Base-by-base conservation (phyloP, 2,329 filamentous ascomycete genomes). In the Fusarium sulawesiense region DNA sequence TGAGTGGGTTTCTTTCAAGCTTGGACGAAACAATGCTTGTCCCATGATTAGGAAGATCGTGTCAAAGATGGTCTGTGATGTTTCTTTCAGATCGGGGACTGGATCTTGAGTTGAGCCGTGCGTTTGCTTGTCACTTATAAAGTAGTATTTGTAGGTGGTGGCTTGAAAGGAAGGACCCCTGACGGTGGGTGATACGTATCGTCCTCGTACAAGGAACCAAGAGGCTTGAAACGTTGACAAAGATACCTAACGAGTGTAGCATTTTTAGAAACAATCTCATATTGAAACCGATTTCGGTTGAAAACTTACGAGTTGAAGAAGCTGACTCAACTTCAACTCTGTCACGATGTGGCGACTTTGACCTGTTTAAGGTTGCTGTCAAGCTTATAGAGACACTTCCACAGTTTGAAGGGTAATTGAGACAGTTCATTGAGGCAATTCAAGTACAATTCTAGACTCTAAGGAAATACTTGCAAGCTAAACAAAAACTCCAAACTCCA, bases 31-130 rank as follows among this genome's bases (percentile, higher is more conserved):
- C 37, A 20, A 25, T 37, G 37, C 20, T 32, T 40, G 29, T 45
- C 55, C 55, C 27, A 40, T 49, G 41, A 42, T 29, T 27, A 23
- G 47, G 34, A 42, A 29, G 41, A 54, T 45, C 41, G 25, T 40
- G 6, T 13, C 16, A n/a, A n/a, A 23, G n/a, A 61, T 32, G 25
- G 41, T 44, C 60, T 27, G 44, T 45, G 50, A 20, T 20, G 18
- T 47, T 47, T 34, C 64, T 42, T 60, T 34, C 20, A 60, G 60
- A 65, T 60, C 60, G 29, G 9, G 53, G 23, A 37, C 41, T 60
- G 29, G 53, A 42, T 20, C 62, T 55, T 56, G 44, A 30, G 48
- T 25, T 61, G 55, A 66, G 62, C 62, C 44, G 63, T 61, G 55
- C 61, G 55, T 47, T 25, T 30, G 55, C 55, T 25, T 37, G 42